Evolutionary conservation across 225 moss, liverwort and hornwort genomes (phyloP).

Genomic region (Pseudisothecium myosuroides): DNA sequence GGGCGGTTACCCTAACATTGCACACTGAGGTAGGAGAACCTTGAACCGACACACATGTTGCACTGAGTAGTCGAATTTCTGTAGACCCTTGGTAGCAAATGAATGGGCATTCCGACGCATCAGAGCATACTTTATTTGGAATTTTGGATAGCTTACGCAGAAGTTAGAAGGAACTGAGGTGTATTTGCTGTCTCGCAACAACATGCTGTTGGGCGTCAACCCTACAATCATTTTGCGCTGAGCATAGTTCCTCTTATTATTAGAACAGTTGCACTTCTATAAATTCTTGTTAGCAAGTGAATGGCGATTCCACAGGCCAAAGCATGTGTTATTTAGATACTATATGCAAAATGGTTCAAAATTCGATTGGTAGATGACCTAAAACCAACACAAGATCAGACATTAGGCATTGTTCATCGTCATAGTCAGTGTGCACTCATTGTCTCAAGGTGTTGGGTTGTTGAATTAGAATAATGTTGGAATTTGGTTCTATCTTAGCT

Average conservation of each 20-base stretch:
- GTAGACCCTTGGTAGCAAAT: background rate
- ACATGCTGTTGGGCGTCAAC: conserved; percentile 51
- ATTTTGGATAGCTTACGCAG: background rate
- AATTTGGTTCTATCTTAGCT: background rate
- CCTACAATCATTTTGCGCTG: background rate
- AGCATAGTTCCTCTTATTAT: background rate
- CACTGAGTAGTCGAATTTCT: background rate
- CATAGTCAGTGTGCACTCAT: background rate
- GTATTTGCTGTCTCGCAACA: conserved; percentile 57
- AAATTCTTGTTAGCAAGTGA: background rate
- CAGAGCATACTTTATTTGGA: background rate
- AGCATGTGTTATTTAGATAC: background rate
- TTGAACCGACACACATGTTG: background rate
- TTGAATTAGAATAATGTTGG: background rate
- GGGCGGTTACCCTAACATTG: conserved; percentile 53
- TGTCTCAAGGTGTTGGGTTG: background rate
- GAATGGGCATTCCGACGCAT: background rate
- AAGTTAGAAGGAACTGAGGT: conserved; percentile 25
- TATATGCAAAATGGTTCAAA: background rate
- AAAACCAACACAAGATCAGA: background rate
- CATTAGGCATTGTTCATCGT: background rate
- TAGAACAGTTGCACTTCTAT: background rate
- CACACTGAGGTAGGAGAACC: background rate
- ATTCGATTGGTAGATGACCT: background rate
- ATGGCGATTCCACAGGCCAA: background rate